Evolutionary conservation across 345 rosid genomes (phyloP), one percentile per base, ranked within the genome.

Genomic region (Cardamine resedifolia): DNA sequence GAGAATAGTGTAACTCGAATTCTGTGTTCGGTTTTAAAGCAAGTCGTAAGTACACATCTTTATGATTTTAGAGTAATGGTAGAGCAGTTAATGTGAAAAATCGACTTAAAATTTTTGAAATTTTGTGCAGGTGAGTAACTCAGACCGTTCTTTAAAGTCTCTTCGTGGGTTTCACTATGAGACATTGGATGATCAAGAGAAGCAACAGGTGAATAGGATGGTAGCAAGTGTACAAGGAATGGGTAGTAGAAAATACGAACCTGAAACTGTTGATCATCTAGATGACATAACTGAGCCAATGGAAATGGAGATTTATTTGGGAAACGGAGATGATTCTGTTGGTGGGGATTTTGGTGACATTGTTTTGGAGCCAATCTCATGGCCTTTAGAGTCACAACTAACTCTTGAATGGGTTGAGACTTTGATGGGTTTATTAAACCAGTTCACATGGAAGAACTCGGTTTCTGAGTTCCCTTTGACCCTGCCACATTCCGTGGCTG

Each of bases 301-400:
- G 33, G 75, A 71, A 20, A 73, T 73, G 78, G 81, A 73, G 49
- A 78, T 73, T 51, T 62, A 74, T 51, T 69, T 79, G 30, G 82
- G 72, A 23, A 74, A 74, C 6, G 82, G 78, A 33, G 82, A 79
- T 26, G 76, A 64, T 51, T 72, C 69, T 21, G 70, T 52, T 0
- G 58, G 73, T 0, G 77, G 49, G 2, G 76, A 70, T n/a, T 74
- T 79, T 30, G 12, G 64, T 64, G 79, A 70, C 63, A 73, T 73
- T 20, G 63, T 74, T 52, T 51, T 68, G 55, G 82, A 69, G 50
- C 72, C 72, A 28, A 62, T 83, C 15, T 77, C 80, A 10, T 81
- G 83, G 85, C 85, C 87, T 68, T 38, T 24, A 11, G 74, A 81
- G n/a, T 79, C 85, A 7, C 60, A 28, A 1, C 61, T 81, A 44